A percentile compares a stretch with the other conserved stretches of the same genome.
phyloP scores from a whole-genome alignment of 495 filamentous ascomycete species.

The Aspergillus funiculosus region DNA sequence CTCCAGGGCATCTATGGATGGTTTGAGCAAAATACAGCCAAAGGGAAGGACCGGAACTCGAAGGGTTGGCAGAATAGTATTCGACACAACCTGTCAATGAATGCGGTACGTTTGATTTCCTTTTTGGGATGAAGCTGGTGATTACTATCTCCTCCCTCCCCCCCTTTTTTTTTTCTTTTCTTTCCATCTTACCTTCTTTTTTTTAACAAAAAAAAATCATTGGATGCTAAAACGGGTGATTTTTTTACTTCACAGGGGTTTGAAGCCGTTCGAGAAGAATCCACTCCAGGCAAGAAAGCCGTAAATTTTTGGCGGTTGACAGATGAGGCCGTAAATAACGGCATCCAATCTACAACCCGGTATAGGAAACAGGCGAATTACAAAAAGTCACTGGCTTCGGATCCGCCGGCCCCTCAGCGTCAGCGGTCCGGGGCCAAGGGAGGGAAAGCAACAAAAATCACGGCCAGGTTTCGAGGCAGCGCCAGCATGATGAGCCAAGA shows the following conservation, averaged over 20 bases:
- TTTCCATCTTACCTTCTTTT: constrained; percentile 8
- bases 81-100: constrained; percentile 96
- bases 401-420: constrained; percentile 42
- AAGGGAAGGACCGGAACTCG: constrained; percentile 53
- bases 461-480: constrained; percentile 22
- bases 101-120: constrained; percentile 60
- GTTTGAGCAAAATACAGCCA: constrained; percentile 77
- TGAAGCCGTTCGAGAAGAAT: constrained; percentile 47
- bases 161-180: constrained; percentile 1
- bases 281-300: constrained; percentile 50
- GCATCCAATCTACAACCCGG: constrained; percentile 69
- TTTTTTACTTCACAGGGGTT: constrained; percentile 53
- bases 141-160: too few species aligned
- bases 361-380: constrained; percentile 53
- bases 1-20: constrained; percentile 87
- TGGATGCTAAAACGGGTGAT: not conserved
- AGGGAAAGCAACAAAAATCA: constrained; percentile 45
- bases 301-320: constrained; percentile 63
- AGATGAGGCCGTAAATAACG: constrained; percentile 51
- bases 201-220: not conserved
- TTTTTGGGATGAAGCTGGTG: constrained; percentile 3
- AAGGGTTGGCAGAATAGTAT: constrained; percentile 98
- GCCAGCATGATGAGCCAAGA: constrained; percentile 12
- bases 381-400: constrained; percentile 41
- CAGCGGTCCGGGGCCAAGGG: constrained; percentile 53